phyloP scores from a whole-genome alignment of 768 basidiomycete genomes.

The Leccinum uliginosum region DNA sequence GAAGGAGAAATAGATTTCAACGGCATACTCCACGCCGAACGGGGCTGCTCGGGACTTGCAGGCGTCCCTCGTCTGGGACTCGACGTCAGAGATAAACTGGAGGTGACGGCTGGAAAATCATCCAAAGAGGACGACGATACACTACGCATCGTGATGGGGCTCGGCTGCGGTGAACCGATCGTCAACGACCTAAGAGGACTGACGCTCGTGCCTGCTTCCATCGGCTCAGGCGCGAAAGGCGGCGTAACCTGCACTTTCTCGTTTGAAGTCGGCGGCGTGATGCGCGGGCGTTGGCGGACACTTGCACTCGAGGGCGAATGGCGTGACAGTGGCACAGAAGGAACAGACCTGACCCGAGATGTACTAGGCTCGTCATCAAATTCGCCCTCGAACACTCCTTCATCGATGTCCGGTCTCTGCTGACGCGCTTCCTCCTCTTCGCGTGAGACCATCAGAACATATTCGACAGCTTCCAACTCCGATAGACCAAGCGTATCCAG shows the following conservation, averaged over 20 bases:
- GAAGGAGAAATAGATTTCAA: slow-evolving; percentile 22
- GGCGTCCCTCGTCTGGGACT: slow-evolving; percentile 17
- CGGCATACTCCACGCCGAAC: slow-evolving; percentile 40
- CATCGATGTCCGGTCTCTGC: slow-evolving; percentile 31
- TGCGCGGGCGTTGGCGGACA: slow-evolving; percentile 28
- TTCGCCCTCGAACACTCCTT: slow-evolving; percentile 56
- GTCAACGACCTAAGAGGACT: slow-evolving; percentile 22
- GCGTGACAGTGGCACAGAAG: slow-evolving; percentile 4
- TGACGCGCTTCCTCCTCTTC: slow-evolving; percentile 51
- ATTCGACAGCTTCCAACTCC: slow-evolving; percentile 74
- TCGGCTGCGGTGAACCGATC: slow-evolving; percentile 5
- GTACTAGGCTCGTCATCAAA: slow-evolving; percentile 21
- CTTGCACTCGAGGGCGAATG: slow-evolving; percentile 18
- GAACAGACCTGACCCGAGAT: slow-evolving; percentile 8
- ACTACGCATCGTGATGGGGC: slow-evolving; percentile 8
- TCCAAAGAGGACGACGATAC: slow-evolving; percentile 23
- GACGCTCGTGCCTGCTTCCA: slow-evolving; percentile 44
- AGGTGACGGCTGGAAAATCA: slow-evolving; percentile 33
- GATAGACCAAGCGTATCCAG: slow-evolving; percentile 64
- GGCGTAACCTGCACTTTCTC: slow-evolving; percentile 57
- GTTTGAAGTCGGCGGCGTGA: slow-evolving; percentile 34
- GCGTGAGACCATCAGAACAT: slow-evolving; percentile 78
- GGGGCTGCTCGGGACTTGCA: slow-evolving; percentile 11
- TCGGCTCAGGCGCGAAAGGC: slow-evolving; percentile 45
- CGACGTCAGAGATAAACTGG: slow-evolving; percentile 25